A percentile compares a stretch with the other conserved stretches of the same genome.
Evolutionary conservation across 495 filamentous ascomycete genomes (phyloP).

Genomic region (Aspergillus avenaceus): DNA sequence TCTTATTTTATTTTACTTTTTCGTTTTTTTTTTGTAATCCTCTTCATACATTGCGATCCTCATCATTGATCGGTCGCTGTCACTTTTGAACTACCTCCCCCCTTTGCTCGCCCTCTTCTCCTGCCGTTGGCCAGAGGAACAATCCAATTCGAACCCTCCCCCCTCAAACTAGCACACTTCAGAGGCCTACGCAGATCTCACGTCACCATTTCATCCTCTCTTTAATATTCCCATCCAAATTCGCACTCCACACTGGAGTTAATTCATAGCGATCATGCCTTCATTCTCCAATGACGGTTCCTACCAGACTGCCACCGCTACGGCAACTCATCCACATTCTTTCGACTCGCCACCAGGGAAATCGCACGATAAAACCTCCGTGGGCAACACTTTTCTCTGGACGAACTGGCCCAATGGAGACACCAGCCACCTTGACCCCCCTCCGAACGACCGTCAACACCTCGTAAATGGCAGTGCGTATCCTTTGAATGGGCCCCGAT

Average conservation of each 20-base stretch:
- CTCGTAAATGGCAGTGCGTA: constrained; percentile 41
- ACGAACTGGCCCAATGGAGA: constrained; percentile 47
- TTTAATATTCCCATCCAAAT: neutral
- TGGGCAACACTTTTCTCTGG: constrained; percentile 46
- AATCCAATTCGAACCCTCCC: neutral
- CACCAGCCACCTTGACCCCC: constrained; percentile 28
- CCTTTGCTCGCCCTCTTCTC: constrained; percentile 6
- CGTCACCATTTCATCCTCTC: constrained; percentile 22
- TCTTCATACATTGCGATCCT: constrained; percentile 2
- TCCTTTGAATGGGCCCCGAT: constrained; percentile 43
- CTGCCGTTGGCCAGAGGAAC: neutral
- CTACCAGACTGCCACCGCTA: constrained; percentile 29
- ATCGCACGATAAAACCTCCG: constrained; percentile 42
- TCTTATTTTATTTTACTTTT: too few relatives aligned
- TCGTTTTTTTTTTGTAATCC: too few relatives aligned
- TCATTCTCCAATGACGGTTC: constrained; percentile 38
- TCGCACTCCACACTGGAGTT: neutral
- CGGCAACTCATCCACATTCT: constrained; percentile 33
- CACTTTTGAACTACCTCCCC: constrained; percentile 2
- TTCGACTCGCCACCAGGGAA: constrained; percentile 40
- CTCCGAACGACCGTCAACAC: constrained; percentile 33
- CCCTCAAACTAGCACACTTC: constrained; percentile 7
- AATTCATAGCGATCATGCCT: constrained; percentile 30
- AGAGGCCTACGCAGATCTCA: constrained; percentile 30
- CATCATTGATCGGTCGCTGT: constrained; percentile 7